Evolutionary conservation across 202 grass and related monocot genomes (phyloP), one percentile per base, ranked within the genome.

Genomic region (Saccharum hybrid): DNA sequence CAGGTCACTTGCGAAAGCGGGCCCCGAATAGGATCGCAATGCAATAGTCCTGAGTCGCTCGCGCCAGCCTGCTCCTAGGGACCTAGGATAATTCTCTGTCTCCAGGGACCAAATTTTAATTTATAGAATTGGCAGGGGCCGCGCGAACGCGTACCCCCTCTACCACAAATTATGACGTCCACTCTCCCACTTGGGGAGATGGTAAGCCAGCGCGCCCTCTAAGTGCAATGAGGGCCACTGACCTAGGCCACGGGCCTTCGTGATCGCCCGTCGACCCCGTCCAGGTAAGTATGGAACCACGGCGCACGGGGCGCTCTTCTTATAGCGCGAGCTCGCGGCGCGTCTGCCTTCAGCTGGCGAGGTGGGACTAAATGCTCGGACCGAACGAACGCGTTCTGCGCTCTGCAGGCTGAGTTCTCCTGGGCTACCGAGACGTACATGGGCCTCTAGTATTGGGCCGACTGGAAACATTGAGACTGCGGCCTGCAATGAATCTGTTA

Each of bases 121-220:
- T 16, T 15, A 1, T 16, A 4, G 4, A 49, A 0, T 63, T 92
- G 60, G 86, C 14, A 43, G 79, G 86, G 82, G 87, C 89, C 90
- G 90, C 89, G 92, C 90, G 87, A 14, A 92, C 93, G 90, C 90
- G 90, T 94, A 86, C 88, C 93, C 92, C 89, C 84, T 80, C 92
- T 71, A 52, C 4, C 89, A 94, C 89, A 94, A 94, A 94, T 92
- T 90, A 91, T 10, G 82, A 92, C 90, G 87, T 92, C 82, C 90
- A 94, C 84, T 92, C 87, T 94, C 73, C 85, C 87, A 71, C 82
- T 92, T 92, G 71, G 71, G 79, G 81, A 94, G 87, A 90, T 90
- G 85, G 79, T 94, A 88, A 46, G 21, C 66, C 41, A 92, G 30
- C 90, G 28, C 87, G 4, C 62, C 85, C 40, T 9, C 85, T 7